Evolutionary conservation across 2,329 filamentous ascomycete species (phyloP).

Genomic region (Hypoxylon sp.): DNA sequence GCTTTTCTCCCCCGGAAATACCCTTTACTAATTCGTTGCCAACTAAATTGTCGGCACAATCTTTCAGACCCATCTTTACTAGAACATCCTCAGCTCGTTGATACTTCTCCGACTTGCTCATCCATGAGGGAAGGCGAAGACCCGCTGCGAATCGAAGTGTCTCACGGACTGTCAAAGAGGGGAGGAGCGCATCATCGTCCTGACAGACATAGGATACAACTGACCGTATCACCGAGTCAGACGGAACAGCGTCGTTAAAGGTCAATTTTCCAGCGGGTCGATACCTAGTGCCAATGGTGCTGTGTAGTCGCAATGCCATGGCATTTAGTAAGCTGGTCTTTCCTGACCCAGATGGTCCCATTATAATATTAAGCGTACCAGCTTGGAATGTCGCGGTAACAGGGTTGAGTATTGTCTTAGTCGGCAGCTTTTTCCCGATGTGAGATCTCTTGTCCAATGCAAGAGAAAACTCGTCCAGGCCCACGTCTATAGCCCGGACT

Average conservation of each 20-base stretch:
- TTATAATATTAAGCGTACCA: slow-evolving; percentile 76
- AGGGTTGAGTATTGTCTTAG: slow-evolving; percentile 70
- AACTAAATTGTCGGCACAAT: slow-evolving; percentile 78
- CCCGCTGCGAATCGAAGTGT: slow-evolving; percentile 76
- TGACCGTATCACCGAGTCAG: slow-evolving; percentile 72
- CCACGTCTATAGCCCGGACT: slow-evolving; percentile 69
- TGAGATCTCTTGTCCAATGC: slow-evolving; percentile 68
- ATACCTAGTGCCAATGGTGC: slow-evolving; percentile 69
- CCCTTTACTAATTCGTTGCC: slow-evolving; percentile 78
- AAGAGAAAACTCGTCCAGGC: slow-evolving; percentile 70
- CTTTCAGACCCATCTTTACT: slow-evolving; percentile 78
- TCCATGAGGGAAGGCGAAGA: slow-evolving; percentile 73
- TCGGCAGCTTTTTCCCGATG: slow-evolving; percentile 60
- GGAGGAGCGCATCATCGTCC: slow-evolving; percentile 77
- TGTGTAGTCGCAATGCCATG: slow-evolving; percentile 73
- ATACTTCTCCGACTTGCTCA: slow-evolving; percentile 73
- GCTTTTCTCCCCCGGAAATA: slow-evolving; percentile 81
- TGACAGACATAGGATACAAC: slow-evolving; percentile 81
- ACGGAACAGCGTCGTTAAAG: slow-evolving; percentile 75
- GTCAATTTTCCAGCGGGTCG: slow-evolving; percentile 67
- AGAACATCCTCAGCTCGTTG: slow-evolving; percentile 75
- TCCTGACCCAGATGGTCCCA: slow-evolving; percentile 80
- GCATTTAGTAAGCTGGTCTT: slow-evolving; percentile 79
- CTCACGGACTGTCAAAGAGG: slow-evolving; percentile 78
- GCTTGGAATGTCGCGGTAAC: slow-evolving; percentile 73